Evolutionary conservation across 78 protist genomes (phyloP).

Genomic region (Isochrysis galbana): DNA sequence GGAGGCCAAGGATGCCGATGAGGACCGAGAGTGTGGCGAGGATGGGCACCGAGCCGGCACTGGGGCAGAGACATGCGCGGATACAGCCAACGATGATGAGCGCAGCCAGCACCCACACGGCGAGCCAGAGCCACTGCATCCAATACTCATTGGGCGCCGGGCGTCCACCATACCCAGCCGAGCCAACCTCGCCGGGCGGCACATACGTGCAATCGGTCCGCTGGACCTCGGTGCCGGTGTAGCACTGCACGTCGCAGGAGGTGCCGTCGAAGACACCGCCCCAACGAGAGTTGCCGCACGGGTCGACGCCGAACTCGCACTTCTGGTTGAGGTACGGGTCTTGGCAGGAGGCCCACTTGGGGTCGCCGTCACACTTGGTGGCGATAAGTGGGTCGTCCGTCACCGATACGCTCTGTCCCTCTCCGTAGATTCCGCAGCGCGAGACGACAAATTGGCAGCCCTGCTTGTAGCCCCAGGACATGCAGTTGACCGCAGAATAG

Average conservation of each 20-base stretch:
- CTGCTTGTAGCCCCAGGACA: neutral
- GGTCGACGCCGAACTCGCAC: neutral
- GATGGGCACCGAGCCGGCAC: neutral
- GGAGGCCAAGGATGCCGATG: neutral
- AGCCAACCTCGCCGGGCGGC: neutral
- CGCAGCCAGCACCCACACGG: neutral
- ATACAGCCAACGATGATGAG: neutral
- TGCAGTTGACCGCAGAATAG: neutral
- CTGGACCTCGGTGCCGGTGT: neutral
- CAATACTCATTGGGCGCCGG: neutral
- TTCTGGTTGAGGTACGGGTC: neutral
- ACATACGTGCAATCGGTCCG: neutral
- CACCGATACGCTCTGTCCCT: neutral
- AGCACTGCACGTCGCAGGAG: neutral
- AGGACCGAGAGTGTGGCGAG: neutral
- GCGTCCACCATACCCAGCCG: neutral
- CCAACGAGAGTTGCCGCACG: neutral
- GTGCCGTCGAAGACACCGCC: too few species aligned
- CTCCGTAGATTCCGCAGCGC: neutral
- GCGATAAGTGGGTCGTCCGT: too few species aligned
- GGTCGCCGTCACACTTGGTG: neutral
- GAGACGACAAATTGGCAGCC: neutral
- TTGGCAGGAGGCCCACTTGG: neutral
- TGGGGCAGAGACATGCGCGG: neutral
- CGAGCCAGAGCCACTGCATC: neutral